Conservation (phyloP, 352 stramenopile genomes). For the Globisporangium middletonii region DNA sequence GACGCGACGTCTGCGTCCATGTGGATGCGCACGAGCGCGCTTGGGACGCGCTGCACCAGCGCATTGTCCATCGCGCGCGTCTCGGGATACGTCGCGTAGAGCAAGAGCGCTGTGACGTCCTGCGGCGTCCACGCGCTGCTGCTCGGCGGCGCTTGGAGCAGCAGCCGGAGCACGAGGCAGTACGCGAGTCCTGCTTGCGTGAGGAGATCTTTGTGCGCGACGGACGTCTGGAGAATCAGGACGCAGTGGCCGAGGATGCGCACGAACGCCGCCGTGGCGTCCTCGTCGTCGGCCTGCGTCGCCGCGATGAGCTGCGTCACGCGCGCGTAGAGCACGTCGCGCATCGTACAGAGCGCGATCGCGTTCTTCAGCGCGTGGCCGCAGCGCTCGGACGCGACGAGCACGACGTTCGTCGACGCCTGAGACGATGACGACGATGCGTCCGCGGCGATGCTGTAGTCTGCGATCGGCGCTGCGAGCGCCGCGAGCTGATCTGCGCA, state of each 20-base stretch:
- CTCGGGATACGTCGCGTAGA: constrained; percentile 34
- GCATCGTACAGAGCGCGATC: constrained; percentile 59
- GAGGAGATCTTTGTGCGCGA: constrained; percentile 79
- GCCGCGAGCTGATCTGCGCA: constrained; percentile 49
- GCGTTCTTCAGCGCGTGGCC: constrained; percentile 61
- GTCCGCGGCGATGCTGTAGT: constrained; percentile 23
- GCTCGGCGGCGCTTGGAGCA: constrained; percentile 29
- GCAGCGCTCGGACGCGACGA: constrained; percentile 71
- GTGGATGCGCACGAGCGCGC: constrained; percentile 17
- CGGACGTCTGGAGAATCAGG: constrained; percentile 54
- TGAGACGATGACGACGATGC: background rate
- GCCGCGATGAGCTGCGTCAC: constrained; percentile 15
- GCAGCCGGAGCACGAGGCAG: constrained; percentile 54
- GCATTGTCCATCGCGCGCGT: constrained; percentile 1
- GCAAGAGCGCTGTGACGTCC: constrained; percentile 21
- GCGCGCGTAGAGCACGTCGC: constrained; percentile 39
- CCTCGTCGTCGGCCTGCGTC: background rate
- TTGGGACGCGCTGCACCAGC: background rate
- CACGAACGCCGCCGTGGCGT: constrained; percentile 18
- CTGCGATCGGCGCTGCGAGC: constrained; percentile 43
- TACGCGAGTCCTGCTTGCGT: constrained; percentile 68
- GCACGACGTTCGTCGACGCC: constrained; percentile 54
- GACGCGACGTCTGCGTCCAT: constrained; percentile 30
- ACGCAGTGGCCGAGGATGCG: constrained; percentile 51
- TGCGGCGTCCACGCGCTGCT: constrained; percentile 1